phyloP scores from a whole-genome alignment of 371 early-diverging fungal species.

The Lichtheimia ramosa region DNA sequence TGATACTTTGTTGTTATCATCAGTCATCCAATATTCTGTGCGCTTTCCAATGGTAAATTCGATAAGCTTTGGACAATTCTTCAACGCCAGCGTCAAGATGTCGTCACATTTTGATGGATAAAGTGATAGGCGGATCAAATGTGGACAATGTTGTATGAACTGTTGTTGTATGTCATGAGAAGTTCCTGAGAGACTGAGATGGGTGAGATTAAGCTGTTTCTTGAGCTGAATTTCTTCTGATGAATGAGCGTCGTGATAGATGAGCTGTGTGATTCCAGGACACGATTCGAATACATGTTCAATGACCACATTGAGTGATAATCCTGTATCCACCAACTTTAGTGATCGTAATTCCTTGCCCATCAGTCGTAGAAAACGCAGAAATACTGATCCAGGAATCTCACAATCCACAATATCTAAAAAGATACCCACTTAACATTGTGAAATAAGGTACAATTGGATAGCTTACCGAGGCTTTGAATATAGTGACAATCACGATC shows the following conservation, averaged over 20 bases:
- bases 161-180: neutral
- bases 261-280: conserved; percentile 19
- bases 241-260: conserved; percentile 12
- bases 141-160: conserved; percentile 3
- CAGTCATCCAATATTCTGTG: neutral
- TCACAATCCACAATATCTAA: conserved; percentile 24
- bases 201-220: neutral
- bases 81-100: neutral
- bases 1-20: neutral
- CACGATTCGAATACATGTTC: conserved; percentile 10
- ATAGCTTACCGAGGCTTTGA: conserved; percentile 25
- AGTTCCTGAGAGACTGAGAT: neutral
- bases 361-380: conserved; percentile 22
- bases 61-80: conserved; percentile 2
- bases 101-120: conserved; percentile 7
- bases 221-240: neutral
- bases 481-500: conserved; percentile 35
- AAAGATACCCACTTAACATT: neutral
- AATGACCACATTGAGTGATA: conserved; percentile 4
- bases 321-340: conserved; percentile 12
- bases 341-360: conserved; percentile 23
- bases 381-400: conserved; percentile 7
- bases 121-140: conserved; percentile 5
- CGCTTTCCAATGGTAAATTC: neutral
- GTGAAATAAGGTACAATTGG: no score